Conservation (phyloP, 2,329 filamentous ascomycete species). For the Botryotinia calthae region DNA sequence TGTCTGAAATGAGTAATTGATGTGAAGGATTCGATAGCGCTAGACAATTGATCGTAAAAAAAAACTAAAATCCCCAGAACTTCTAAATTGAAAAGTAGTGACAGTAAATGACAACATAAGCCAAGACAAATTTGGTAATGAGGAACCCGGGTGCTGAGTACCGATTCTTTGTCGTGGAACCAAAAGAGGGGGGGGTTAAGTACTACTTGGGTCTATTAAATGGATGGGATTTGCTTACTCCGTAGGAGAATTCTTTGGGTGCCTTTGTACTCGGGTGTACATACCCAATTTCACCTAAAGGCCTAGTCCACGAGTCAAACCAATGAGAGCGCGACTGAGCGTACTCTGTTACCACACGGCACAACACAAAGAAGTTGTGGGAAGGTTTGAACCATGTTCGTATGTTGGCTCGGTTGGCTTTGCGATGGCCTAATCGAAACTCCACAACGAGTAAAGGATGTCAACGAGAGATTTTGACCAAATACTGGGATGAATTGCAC, state of each 20-base stretch:
- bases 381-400: neutral
- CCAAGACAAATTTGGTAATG: neutral
- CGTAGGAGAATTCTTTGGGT: neutral
- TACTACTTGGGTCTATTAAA: slow-evolving; percentile 6
- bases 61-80: neutral
- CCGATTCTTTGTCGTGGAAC: slow-evolving; percentile 16
- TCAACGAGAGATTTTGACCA: neutral
- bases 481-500: neutral
- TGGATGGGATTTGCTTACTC: slow-evolving; percentile 1
- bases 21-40: neutral
- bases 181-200: slow-evolving; percentile 4
- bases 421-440: neutral
- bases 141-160: slow-evolving; percentile 12
- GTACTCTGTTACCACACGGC: neutral
- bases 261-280: slow-evolving; percentile 15
- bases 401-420: neutral
- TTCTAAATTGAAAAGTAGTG: neutral
- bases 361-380: neutral
- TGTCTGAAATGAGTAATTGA: neutral
- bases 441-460: neutral
- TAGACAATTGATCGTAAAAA: slow-evolving; percentile 9
- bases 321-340: slow-evolving; percentile 9
- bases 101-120: neutral
- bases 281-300: slow-evolving; percentile 9
- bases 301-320: neutral